phyloP scores from a whole-genome alignment of 2,329 filamentous ascomycete genomes.

The Xylariomycetidae sp. region DNA sequence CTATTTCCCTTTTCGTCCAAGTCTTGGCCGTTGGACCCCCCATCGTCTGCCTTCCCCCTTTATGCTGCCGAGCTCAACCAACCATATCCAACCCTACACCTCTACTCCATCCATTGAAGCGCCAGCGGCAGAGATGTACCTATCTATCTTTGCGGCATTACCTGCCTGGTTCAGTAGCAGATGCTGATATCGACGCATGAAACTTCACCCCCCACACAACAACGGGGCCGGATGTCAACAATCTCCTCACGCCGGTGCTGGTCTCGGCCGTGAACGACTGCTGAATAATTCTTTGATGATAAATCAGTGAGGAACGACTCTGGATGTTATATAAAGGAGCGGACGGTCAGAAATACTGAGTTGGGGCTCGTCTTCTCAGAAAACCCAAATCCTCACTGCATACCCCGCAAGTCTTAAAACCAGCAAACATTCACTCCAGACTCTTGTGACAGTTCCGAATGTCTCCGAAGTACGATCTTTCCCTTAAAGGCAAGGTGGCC shows the following conservation, averaged over 20 bases:
- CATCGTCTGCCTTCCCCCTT: conserved; percentile 5
- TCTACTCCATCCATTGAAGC: conserved; percentile 7
- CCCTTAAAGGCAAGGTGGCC: conserved; percentile 34
- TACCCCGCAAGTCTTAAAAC: conserved; percentile 5
- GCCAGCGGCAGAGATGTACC: conserved; percentile 6
- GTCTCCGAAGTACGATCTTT: conserved; percentile 30
- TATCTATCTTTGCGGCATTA: conserved; percentile 3
- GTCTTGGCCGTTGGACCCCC: conserved; percentile 6
- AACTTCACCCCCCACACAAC: conserved; percentile 2
- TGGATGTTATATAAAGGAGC: conserved; percentile 7
- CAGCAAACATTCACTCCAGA: conserved; percentile 3
- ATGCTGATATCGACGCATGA: conserved; percentile 1
- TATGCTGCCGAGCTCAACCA: conserved; percentile 3
- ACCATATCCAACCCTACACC: conserved; percentile 3
- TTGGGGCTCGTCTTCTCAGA: conserved; percentile 4
- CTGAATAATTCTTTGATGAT: too few species aligned
- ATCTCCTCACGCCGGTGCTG: conserved; percentile 1
- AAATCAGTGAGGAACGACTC: conserved; percentile 3
- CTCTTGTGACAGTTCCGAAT: conserved; percentile 13
- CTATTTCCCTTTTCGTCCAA: conserved; percentile 11
- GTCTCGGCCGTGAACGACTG: too few species aligned
- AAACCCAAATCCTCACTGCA: conserved; percentile 6
- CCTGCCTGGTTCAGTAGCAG: conserved; percentile 2
- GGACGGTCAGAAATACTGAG: conserved; percentile 4
- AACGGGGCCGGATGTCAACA: conserved; percentile 1